Evolutionary conservation across 805 yeast genomes (phyloP), one percentile per base, ranked within the genome.

Genomic region (Pichia membranifaciens): DNA sequence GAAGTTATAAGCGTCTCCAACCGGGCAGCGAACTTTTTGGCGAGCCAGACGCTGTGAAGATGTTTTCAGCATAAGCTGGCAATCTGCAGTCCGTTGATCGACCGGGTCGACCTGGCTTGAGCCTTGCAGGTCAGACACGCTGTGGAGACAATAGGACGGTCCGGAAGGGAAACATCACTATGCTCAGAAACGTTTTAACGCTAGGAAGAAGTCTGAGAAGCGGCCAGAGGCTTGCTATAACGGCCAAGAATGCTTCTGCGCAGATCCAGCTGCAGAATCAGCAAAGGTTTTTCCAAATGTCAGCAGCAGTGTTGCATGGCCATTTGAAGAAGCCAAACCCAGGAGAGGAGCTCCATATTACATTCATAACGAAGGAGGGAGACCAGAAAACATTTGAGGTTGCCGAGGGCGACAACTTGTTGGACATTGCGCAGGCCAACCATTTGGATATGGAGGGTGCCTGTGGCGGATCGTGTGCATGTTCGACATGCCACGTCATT

Each of bases 381-480:
- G 72, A 76, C 38, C 96, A 89, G 62, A 72, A 79, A 54, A 79
- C 85, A 1, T 78, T 77, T 57, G 96, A 89, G 60, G 98, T 84
- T 2, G 83, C 91, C 2, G 96, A 84, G 56, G 98, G 98, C 13
- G 99, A 93, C 61, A 81, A 89, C 33, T 61, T 93, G 23, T 70
- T 93, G 62, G 99, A 93, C 63, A 88, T 93, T 48, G 99, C 98
- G 5, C 98, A 93, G 68, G 95, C 93, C 3, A 69, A 90, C 61
- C 84, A 90, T 58, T 67, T 93, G 49, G 99, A 93, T 55, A 90
- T 93, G 93, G 99, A 93, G 65, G 96, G 82, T 39, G 99, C 99
- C 0, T 93, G 99, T 68, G 99, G 99, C 20, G 99, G 98, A 3
- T 88, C 97, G 4, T 93, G 99, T 73, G 99, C 99, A 1, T 93